These are phyloP conservation scores for Penicillium sp. DNA, from an alignment of 2,329 filamentous ascomycete species.

Conservation along the genomic window DNA sequence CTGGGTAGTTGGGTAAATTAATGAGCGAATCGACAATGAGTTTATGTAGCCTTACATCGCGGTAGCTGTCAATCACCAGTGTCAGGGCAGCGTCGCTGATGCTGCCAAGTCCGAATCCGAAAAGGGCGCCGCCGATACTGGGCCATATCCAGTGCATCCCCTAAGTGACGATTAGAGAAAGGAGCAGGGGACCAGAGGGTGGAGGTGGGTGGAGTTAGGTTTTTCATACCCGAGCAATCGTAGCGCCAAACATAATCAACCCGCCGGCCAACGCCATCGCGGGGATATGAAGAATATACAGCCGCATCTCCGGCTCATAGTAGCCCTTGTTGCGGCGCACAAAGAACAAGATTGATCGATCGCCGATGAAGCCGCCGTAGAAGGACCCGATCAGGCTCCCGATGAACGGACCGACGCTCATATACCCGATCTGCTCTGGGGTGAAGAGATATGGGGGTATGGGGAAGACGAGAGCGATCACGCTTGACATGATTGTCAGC, in stretches of 20 bases:
- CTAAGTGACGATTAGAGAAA: background rate
- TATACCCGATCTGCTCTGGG: constrained; percentile 44
- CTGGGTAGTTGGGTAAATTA: constrained; percentile 26
- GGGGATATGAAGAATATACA: constrained; percentile 35
- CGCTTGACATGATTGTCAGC: constrained; percentile 44
- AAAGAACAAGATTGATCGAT: constrained; percentile 42
- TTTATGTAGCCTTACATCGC: background rate
- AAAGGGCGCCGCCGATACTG: background rate
- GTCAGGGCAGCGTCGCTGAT: background rate
- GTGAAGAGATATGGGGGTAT: constrained; percentile 47
- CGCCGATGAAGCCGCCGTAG: constrained; percentile 31
- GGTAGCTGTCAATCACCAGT: background rate
- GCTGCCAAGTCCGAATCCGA: background rate
- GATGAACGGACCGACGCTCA: constrained; percentile 48
- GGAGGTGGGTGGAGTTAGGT: no score
- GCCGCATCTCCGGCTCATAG: constrained; percentile 52
- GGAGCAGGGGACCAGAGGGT: no score
- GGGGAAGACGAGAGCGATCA: constrained; percentile 43
- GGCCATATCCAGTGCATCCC: background rate
- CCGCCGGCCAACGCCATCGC: constrained; percentile 25
- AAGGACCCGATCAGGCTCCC: constrained; percentile 26
- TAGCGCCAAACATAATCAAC: constrained; percentile 31
- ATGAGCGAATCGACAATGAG: background rate
- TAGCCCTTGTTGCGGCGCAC: constrained; percentile 46
- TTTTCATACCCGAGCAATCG: background rate